Evolutionary conservation across 2,329 filamentous ascomycete genomes (phyloP), one percentile per base, ranked within the genome.

Genomic region (Talaromyces sp.): DNA sequence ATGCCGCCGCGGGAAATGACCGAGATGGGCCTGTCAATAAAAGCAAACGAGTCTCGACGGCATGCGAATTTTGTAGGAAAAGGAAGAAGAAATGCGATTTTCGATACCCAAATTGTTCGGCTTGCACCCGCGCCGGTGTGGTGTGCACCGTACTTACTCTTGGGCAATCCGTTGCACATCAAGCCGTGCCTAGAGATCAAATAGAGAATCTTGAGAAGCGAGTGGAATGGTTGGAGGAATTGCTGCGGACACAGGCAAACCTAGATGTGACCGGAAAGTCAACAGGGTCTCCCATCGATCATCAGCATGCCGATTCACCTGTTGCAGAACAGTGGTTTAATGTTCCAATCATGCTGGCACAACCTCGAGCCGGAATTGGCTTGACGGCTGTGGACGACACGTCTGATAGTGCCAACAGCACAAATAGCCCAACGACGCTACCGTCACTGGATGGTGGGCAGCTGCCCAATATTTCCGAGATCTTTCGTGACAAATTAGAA

Each of bases 11-110:
- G n/a, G 22, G 61, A 22, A 52, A 60, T n/a, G 59, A 65, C 28
- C 52, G 41, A n/a, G 43, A 39, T 57, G 48, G 69, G 66, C 54
- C 64, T 15, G 28, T 33, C 7, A 40, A 31, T 10, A 60, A 60
- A 48, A 53, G 25, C 25, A 74, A 74, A 60, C 71, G 72, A 35
- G 72, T 74, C 13, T 73, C 72, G 25, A 74, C 71, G 1, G 72
- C 72, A 21, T 74, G 72, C 59, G 72, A 74, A 43, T 74, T 74
- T 50, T 74, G 72, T 67, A 69, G 72, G 58, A 74, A 72, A 58
- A 64, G 72, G 7, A 74, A 74, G 63, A 74, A 74, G 63, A 74
- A 74, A 67, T 74, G 72, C 60, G 72, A 74, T 59, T 74, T 74
- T 53, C 70, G 70, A 41, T 74, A 74, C 52, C 72, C 72, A 31